A percentile compares a stretch with the other conserved stretches of the same genome.
phyloP scores from a whole-genome alignment of 169 alveolate genomes.

The Plasmodium gaboni region DNA sequence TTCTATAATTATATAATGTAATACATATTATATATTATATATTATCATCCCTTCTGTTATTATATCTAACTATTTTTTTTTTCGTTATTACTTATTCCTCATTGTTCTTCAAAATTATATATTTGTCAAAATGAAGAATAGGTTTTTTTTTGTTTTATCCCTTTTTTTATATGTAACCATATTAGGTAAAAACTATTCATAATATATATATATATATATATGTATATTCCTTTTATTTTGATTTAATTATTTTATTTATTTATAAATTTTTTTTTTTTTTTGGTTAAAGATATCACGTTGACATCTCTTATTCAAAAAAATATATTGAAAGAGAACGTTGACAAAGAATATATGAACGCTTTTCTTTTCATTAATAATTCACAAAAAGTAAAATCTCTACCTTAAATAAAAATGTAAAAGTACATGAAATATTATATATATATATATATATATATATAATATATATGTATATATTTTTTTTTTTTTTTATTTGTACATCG shows the following conservation, averaged over 20 bases:
- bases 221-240: background rate
- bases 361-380: slow-evolving; percentile 59
- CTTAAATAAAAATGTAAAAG: background rate
- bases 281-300: slow-evolving; percentile 23
- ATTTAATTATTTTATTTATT: background rate
- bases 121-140: too few relatives aligned
- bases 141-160: too few relatives aligned
- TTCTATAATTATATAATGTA: too few relatives aligned
- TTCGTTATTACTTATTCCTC: too few relatives aligned
- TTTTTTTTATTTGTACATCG: background rate
- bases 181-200: too few relatives aligned
- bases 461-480: background rate
- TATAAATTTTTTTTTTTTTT: slow-evolving; percentile 1
- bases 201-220: background rate
- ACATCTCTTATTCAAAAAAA: slow-evolving; percentile 18
- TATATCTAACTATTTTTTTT: too few relatives aligned
- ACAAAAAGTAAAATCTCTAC: slow-evolving; percentile 22
- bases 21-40: too few relatives aligned
- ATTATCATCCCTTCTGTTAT: too few relatives aligned
- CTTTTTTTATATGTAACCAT: too few relatives aligned
- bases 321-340: slow-evolving; percentile 17
- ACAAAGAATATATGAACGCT: slow-evolving; percentile 12
- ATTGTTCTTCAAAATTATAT: too few relatives aligned
- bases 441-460: background rate
- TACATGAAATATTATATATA: background rate